Conservation (phyloP, 2,329 filamentous ascomycete species). For the Penicillium sp. region DNA sequence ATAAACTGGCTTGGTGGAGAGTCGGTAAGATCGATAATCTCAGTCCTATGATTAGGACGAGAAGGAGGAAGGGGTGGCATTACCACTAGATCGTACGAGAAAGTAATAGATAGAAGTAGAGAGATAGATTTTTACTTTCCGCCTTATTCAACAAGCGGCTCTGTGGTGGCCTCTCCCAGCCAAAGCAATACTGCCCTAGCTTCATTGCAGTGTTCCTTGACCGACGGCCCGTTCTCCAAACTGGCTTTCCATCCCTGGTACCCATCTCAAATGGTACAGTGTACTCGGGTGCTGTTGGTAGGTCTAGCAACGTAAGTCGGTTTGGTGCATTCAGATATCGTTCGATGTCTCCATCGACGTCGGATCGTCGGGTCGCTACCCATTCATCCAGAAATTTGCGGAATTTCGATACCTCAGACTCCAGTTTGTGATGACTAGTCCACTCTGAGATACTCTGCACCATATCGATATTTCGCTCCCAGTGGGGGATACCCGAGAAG, state of each 20-base stretch:
- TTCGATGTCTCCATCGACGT: slow-evolving; percentile 7
- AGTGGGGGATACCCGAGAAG: slow-evolving; percentile 25
- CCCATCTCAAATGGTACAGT: slow-evolving; percentile 17
- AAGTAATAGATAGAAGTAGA: too few species aligned
- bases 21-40: too few species aligned
- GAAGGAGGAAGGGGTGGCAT: too few species aligned
- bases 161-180: slow-evolving; percentile 18
- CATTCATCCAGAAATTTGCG: slow-evolving; percentile 20
- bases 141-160: not conserved
- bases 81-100: too few species aligned
- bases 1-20: too few species aligned
- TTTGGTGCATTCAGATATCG: slow-evolving; percentile 20
- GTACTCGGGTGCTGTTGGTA: slow-evolving; percentile 16
- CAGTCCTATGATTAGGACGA: too few species aligned
- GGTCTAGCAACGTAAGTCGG: slow-evolving; percentile 17
- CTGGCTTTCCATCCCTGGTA: slow-evolving; percentile 12
- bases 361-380: slow-evolving; percentile 13
- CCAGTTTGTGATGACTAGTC: slow-evolving; percentile 15
- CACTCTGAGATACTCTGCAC: slow-evolving; percentile 19
- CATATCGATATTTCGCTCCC: slow-evolving; percentile 23
- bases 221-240: slow-evolving; percentile 11
- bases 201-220: slow-evolving; percentile 13
- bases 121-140: too few species aligned
- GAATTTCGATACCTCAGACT: slow-evolving; percentile 18
- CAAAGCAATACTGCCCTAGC: slow-evolving; percentile 20